Percentiles rank a stretch among this genome's conserved stretches.
Evolutionary conservation across 306 rosid genomes (phyloP).

Genomic region (Prunus dulcis): DNA sequence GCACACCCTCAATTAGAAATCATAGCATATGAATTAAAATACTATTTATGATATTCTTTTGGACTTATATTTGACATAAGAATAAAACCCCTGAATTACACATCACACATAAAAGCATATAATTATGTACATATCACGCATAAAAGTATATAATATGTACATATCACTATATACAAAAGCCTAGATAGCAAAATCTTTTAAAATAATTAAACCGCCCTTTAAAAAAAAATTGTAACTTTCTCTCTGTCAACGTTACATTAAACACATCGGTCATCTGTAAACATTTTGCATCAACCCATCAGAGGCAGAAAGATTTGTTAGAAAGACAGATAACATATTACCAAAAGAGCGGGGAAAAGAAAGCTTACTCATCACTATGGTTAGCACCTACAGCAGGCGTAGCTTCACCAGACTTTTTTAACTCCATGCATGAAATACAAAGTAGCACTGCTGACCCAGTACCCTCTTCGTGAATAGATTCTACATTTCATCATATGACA

Average conservation of each 20-base stretch:
- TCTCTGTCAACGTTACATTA: background rate
- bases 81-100: background rate
- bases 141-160: too few species aligned
- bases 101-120: background rate
- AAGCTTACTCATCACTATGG: constrained; percentile 16
- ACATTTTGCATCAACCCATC: background rate
- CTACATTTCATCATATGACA: constrained; percentile 29
- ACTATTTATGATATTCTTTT: background rate
- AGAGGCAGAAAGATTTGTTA: background rate
- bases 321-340: background rate
- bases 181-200: background rate
- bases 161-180: background rate
- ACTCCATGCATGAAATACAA: constrained; percentile 54
- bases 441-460: constrained; percentile 44
- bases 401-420: constrained; percentile 33
- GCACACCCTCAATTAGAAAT: background rate
- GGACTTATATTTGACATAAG: background rate
- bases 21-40: background rate
- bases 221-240: background rate
- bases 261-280: background rate
- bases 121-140: too few species aligned
- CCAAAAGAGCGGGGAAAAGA: background rate
- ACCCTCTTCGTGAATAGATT: constrained; percentile 26
- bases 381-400: constrained; percentile 22
- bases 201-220: background rate